These are phyloP conservation scores for Quercus dentata DNA, from an alignment of 306 rosid genomes.

Conservation along the genomic window DNA sequence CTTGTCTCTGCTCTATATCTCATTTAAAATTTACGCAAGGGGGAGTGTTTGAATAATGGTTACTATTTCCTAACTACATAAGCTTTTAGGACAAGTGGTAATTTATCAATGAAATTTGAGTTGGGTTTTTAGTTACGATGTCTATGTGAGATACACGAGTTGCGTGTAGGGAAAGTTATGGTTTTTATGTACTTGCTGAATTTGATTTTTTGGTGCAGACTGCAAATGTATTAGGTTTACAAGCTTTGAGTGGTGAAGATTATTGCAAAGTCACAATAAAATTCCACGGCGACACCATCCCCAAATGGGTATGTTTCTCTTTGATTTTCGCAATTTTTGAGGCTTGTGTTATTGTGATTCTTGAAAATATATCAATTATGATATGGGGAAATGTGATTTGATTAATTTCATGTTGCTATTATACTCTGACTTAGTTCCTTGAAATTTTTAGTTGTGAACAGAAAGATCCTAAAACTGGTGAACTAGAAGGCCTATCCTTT, in stretches of 20 bases:
- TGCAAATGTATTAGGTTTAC: constrained; percentile 85
- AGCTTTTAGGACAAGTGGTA: too few relatives aligned
- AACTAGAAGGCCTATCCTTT: constrained; percentile 81
- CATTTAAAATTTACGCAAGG: too few relatives aligned
- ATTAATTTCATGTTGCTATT: neutral
- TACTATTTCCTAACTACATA: too few relatives aligned
- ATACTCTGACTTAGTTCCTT: constrained; percentile 4
- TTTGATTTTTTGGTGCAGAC: constrained; percentile 47
- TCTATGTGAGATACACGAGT: neutral
- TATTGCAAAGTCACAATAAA: constrained; percentile 64
- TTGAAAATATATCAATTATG: constrained; percentile 12
- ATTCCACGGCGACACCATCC: constrained; percentile 77
- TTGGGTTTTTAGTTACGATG: neutral
- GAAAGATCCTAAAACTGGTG: constrained; percentile 90
- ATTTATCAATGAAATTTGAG: neutral
- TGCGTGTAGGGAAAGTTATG: neutral
- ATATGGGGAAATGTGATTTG: neutral
- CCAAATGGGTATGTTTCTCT: constrained; percentile 74
- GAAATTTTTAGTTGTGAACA: constrained; percentile 36
- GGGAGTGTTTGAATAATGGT: too few relatives aligned
- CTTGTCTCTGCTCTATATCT: too few relatives aligned
- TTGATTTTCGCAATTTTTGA: constrained; percentile 4
- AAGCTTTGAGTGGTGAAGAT: constrained; percentile 51
- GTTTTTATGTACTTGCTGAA: constrained; percentile 4
- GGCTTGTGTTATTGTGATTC: constrained; percentile 2